A percentile compares a stretch with the other conserved stretches of the same genome.
These are phyloP conservation scores for Lecanoromycetidae sp. DNA, from an alignment of 2,329 filamentous ascomycete species.

Conservation along the genomic window DNA sequence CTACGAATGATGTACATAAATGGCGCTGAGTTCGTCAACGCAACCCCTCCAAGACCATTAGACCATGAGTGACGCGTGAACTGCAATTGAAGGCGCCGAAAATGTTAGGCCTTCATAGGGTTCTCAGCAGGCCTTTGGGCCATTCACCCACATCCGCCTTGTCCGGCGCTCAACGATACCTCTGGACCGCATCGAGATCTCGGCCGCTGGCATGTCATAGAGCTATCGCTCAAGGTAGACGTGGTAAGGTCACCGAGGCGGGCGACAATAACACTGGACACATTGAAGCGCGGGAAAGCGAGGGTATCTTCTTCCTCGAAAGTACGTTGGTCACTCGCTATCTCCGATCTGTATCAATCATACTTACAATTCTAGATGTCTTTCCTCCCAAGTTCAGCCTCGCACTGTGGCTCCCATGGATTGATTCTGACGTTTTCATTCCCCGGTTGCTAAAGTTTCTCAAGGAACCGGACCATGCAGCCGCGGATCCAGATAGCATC, in stretches of 20 bases:
- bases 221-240: background rate
- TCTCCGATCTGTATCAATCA: background rate
- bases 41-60: no score
- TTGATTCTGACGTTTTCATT: constrained; percentile 33
- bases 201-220: background rate
- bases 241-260: constrained; percentile 19
- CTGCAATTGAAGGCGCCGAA: background rate
- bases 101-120: constrained; percentile 1
- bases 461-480: constrained; percentile 38
- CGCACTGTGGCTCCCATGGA: constrained; percentile 39
- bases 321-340: constrained; percentile 42
- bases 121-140: background rate
- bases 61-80: background rate
- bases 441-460: constrained; percentile 41
- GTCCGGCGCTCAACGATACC: background rate
- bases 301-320: constrained; percentile 81
- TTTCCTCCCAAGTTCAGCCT: constrained; percentile 68
- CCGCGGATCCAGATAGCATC: constrained; percentile 45
- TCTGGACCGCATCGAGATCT: background rate
- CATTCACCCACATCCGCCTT: background rate
- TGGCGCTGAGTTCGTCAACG: no score
- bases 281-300: constrained; percentile 61
- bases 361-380: constrained; percentile 46
- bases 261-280: constrained; percentile 48
- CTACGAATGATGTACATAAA: no score